Evolutionary conservation across 1,284 basidiomycete species (phyloP).

Genomic region (Acaromyces ingoldii): DNA sequence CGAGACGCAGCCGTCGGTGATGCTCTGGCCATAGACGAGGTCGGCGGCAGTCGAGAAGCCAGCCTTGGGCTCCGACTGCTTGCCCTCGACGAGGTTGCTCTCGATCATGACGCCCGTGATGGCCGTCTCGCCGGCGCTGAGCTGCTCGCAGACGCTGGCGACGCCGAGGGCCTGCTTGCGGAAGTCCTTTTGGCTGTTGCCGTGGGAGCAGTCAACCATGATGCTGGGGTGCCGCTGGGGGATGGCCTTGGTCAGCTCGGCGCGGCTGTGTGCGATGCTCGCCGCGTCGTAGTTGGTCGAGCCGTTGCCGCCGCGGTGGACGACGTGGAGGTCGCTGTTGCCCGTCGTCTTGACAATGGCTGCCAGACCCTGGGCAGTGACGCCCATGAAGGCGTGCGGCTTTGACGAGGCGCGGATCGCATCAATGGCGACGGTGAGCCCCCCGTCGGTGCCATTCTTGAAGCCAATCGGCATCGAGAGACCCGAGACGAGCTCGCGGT

Average conservation of each 20-base stretch:
- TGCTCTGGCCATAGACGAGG: conserved; percentile 49
- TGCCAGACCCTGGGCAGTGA: conserved; percentile 61
- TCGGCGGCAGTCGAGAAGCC: conserved; percentile 30
- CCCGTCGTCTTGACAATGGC: conserved; percentile 92
- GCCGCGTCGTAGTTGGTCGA: conserved; percentile 61
- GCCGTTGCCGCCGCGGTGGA: conserved; percentile 49
- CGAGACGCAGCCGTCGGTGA: conserved; percentile 68
- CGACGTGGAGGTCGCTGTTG: conserved; percentile 57
- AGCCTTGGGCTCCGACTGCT: conserved; percentile 49
- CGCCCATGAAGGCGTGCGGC: conserved; percentile 51
- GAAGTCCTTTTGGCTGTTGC: conserved; percentile 51
- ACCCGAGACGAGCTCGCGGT: conserved; percentile 51
- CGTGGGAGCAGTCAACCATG: conserved; percentile 51
- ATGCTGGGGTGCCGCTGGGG: conserved; percentile 43
- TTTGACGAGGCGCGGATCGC: conserved; percentile 45
- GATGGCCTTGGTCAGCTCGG: conserved; percentile 58
- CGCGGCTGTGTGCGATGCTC: conserved; percentile 70
- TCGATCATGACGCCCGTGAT: conserved; percentile 98
- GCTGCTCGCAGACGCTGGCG: conserved; percentile 67
- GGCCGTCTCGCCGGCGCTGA: conserved; percentile 67
- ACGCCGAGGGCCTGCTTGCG: conserved; percentile 57
- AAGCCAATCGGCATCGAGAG: conserved; percentile 63
- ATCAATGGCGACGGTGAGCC: conserved; percentile 53
- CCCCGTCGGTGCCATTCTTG: conserved; percentile 98
- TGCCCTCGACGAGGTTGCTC: conserved; percentile 71